Conservation (phyloP, 2,329 filamentous ascomycete species). For the Verticillium nubilum region DNA sequence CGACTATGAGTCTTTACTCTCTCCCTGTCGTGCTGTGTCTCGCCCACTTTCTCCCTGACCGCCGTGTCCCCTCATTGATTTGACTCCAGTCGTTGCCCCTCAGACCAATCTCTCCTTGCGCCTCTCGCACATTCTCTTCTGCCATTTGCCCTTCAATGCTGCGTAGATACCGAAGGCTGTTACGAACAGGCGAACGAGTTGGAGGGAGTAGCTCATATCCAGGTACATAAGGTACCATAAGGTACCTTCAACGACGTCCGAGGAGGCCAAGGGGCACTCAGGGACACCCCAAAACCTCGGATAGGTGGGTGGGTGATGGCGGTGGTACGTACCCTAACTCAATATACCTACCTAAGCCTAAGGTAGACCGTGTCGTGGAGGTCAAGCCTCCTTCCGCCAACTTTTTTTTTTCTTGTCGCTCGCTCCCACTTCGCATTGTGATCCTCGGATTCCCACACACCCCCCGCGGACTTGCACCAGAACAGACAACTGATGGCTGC, state of each 20-base stretch:
- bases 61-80: not conserved
- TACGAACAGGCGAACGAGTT: not conserved
- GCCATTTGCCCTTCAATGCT: not conserved
- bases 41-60: not conserved
- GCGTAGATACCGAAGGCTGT: not conserved
- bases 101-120: not conserved
- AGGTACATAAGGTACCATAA: not conserved
- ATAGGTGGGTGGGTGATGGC: no score
- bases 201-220: not conserved
- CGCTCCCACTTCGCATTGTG: not conserved
- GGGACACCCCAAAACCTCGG: no score
- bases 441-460: not conserved
- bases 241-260: no score
- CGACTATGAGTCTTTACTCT: not conserved
- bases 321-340: no score
- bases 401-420: not conserved
- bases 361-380: not conserved
- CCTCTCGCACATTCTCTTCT: not conserved
- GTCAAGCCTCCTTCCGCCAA: not conserved
- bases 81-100: not conserved
- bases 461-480: not conserved
- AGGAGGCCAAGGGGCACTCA: no score
- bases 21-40: not conserved
- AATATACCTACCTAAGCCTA: no score
- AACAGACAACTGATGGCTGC: not conserved